These are phyloP conservation scores for Histomonas meleagridis DNA, from an alignment of 208 protist species.

Conservation along the genomic window DNA sequence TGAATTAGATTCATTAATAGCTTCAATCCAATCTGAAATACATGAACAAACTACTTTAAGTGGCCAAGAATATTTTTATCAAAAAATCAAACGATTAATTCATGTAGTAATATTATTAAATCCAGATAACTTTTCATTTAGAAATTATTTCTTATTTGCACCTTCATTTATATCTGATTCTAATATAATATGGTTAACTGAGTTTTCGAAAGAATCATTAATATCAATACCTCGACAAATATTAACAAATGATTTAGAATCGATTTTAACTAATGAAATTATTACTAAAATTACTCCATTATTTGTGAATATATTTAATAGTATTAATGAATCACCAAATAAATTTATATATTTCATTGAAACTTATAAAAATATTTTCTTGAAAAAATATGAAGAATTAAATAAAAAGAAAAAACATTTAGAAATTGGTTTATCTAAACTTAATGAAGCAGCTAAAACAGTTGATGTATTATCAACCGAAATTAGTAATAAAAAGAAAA, in stretches of 20 bases:
- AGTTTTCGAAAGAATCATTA: not conserved
- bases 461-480: conserved; percentile 39
- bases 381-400: conserved; percentile 62
- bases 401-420: conserved; percentile 63
- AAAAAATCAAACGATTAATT: conserved; percentile 68
- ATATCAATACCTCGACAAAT: not conserved
- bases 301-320: not conserved
- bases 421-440: conserved; percentile 73
- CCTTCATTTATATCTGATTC: conserved; percentile 20
- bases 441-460: conserved; percentile 74
- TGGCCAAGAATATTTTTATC: conserved; percentile 63
- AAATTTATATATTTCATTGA: conserved; percentile 72
- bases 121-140: conserved; percentile 60
- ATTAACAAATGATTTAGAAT: not conserved
- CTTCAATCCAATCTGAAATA: conserved; percentile 71
- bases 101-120: conserved; percentile 83
- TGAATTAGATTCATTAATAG: conserved; percentile 79
- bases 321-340: not conserved
- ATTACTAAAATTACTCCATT: conserved; percentile 20
- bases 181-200: not conserved
- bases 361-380: conserved; percentile 68
- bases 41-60: conserved; percentile 56
- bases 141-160: conserved; percentile 12
- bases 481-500: conserved; percentile 26
- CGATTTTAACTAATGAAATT: not conserved